Evolutionary conservation across 2,329 filamentous ascomycete species (phyloP).

Genomic region (Alternaria novae-zelandiae): DNA sequence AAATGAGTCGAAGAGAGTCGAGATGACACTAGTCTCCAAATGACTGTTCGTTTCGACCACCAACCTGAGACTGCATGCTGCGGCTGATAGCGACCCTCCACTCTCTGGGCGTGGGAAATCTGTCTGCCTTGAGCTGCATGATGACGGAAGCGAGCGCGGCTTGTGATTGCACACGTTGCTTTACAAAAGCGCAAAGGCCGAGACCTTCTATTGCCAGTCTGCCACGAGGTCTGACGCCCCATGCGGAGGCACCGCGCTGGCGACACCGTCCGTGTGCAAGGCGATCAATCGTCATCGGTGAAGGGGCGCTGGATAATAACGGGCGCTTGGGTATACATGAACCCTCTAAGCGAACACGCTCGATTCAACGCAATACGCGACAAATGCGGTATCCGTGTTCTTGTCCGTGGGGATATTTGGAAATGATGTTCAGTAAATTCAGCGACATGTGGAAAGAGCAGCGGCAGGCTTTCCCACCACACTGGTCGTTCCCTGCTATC

Average conservation of each 20-base stretch:
- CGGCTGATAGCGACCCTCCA: conserved; percentile 16
- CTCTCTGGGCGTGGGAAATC: conserved; percentile 7
- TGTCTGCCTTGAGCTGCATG: conserved; percentile 35
- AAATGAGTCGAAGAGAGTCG: conserved; percentile 1
- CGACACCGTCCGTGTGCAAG: conserved; percentile 19
- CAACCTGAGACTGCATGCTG: conserved; percentile 15
- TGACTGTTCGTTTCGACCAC: conserved; percentile 22
- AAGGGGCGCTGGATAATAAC: conserved; percentile 16
- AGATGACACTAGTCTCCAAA: conserved; percentile 8
- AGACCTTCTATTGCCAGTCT: conserved; percentile 23
- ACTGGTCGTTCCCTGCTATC: conserved; percentile 21
- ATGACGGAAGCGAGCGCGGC: conserved; percentile 24
- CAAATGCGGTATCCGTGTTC: conserved; percentile 11
- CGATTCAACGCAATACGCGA: conserved; percentile 7
- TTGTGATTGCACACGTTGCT: conserved; percentile 22
- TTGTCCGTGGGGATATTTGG: conserved; percentile 1
- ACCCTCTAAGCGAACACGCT: conserved; percentile 12
- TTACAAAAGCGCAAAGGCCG: conserved; percentile 22
- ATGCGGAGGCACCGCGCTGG: conserved; percentile 15
- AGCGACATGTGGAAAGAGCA: conserved; percentile 1
- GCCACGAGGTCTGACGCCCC: conserved; percentile 33
- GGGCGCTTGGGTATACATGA: conserved; percentile 27
- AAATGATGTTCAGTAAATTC: conserved; percentile 5
- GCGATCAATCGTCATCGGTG: conserved; percentile 24
- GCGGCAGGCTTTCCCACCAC: conserved; percentile 15